Base-by-base conservation (phyloP, 1,284 basidiomycete species). In the Wallemia ichthyophaga region DNA sequence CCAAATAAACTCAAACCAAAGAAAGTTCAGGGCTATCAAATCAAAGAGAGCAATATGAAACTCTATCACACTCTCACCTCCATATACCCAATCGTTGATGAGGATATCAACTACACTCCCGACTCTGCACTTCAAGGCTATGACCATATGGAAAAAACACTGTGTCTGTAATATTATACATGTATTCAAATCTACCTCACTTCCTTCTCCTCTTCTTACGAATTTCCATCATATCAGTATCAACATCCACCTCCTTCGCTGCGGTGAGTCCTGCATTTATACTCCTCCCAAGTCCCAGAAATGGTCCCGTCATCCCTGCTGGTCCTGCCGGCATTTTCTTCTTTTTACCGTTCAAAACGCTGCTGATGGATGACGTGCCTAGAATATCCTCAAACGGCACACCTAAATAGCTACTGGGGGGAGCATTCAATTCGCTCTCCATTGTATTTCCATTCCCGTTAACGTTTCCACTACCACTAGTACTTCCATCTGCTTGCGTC, bases 161-260 rank as follows among this genome's bases (percentile, higher is more conserved):
- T 48, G n/a, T n/a, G n/a, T n/a, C n/a, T n/a, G n/a, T n/a, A n/a
- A n/a, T n/a, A n/a, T n/a, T n/a, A n/a, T n/a, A n/a, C n/a, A n/a
- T n/a, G n/a, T n/a, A n/a, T n/a, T n/a, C n/a, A n/a, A n/a, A n/a
- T n/a, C n/a, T n/a, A n/a, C n/a, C n/a, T 24, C 25, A 56, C 27
- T 56, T 56, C n/a, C 55, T 3, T 27, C 55, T 56, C n/a, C 55
- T 56, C 25, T 56, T 56, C 55, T 27, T 56, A 15, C 55, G 24
- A 25, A 56, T 56, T 27, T 56, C 55, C 55, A 25, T 27, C 55
- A 56, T 26, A 56, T 56, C 55, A 15, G 55, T 27, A 56, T 56
- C 55, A 17, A 56, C 55, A 25, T 56, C 55, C 5, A 56, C n/a
- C 13, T 56, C 55, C 55, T 27, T 56, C 24, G 55, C 55, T 9